Conservation (phyloP, 2,329 filamentous ascomycete species). For the Magnaporthiopsis incrustans region DNA sequence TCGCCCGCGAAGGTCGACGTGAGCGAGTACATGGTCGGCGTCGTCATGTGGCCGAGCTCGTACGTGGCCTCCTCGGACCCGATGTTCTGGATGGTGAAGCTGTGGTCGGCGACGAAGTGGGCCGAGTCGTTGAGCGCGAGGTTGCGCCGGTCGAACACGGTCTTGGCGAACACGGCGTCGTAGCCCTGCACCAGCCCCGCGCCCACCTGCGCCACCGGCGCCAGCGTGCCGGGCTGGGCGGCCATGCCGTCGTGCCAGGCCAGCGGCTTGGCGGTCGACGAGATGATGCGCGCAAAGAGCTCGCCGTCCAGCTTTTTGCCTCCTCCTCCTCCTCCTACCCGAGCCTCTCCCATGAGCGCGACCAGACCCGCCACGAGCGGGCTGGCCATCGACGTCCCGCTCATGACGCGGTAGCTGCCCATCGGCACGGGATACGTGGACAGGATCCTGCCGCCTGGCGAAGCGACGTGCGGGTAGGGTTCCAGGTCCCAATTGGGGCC, state of each 20-base stretch:
- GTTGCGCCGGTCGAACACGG: slow-evolving; percentile 26
- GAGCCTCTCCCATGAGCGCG: not conserved
- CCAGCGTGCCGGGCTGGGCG: slow-evolving; percentile 8
- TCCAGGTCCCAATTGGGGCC: slow-evolving; percentile 3
- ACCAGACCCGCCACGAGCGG: slow-evolving; percentile 1
- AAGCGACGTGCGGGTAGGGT: slow-evolving; percentile 12
- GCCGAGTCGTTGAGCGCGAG: slow-evolving; percentile 45
- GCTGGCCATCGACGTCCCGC: slow-evolving; percentile 6
- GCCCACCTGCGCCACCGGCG: slow-evolving; percentile 32
- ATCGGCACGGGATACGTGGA: slow-evolving; percentile 3
- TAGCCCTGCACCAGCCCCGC: slow-evolving; percentile 33
- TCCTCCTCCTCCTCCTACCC: not conserved
- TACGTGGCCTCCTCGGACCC: slow-evolving; percentile 27
- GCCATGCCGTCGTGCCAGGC: not conserved
- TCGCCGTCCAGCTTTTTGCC: slow-evolving; percentile 4
- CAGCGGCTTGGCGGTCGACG: slow-evolving; percentile 1
- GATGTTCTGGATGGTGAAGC: slow-evolving; percentile 32
- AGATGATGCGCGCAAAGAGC: not conserved
- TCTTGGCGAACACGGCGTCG: slow-evolving; percentile 29
- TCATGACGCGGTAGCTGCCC: slow-evolving; percentile 2
- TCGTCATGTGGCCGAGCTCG: slow-evolving; percentile 25
- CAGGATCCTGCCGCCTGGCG: slow-evolving; percentile 1
- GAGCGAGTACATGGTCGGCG: slow-evolving; percentile 29
- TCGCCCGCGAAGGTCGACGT: not conserved
- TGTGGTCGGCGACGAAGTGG: slow-evolving; percentile 39